Evolutionary conservation across 140 eudicot genomes (phyloP), one percentile per base, ranked within the genome.

Genomic region (Ambrosia hybrid): DNA sequence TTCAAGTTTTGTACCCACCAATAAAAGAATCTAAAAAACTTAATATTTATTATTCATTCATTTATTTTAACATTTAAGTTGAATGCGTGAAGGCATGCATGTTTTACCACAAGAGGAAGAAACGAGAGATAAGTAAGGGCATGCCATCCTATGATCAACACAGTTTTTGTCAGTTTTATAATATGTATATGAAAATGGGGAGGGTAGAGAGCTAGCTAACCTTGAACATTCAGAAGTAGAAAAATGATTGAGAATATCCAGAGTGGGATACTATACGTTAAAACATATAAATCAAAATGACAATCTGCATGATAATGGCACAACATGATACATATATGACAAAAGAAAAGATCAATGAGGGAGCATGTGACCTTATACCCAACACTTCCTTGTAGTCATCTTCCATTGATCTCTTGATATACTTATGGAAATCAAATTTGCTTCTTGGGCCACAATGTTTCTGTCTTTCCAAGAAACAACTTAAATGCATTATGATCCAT

Each of bases 1-100:
- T 77, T 89, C 88, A 7, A 92, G 85, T 74, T 89, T 89, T 58
- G 95, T 89, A n/a, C 96, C 96, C 78, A 92, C 88, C 67, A 87
- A 7, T 12, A 92, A 16, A 10, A 92, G 78, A 53, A 91, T 85
- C 97, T 91, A 64, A 52, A 46, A 46, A 39, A 39, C 7, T 39
- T 39, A 3, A 3, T 0, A 4, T 39, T 5, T 39, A 3, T 39
- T 39, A 21, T 21, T 21, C 26, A 39, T 39, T 39, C 45, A 39
- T 7, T 39, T 39, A 4, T 4, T 39, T 39, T 39, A 39, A 39
- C 15, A 1, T 8, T 17, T 4, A 49, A n/a, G 9, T 37, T 39
- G 6, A 39, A 39, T 39, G 45, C 45, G 45, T 39, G 45, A 39
- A 39, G 45, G 45, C 45, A 39, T 39, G 45, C 45, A 39, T 39